A percentile compares a stretch with the other conserved stretches of the same genome.
phyloP scores from a whole-genome alignment of 78 protist species.

The slime mould (Dictyostelium discoideum) region dicty_2.7 NC_007090.3:4802501-4803000 shows the following conservation, averaged over 20 bases:
- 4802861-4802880: not conserved
- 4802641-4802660: conserved; percentile 20
- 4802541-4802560: conserved; percentile 11
- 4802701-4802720: conserved; percentile 67
- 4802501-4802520: not conserved
- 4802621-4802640: conserved; percentile 16
- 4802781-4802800: conserved; percentile 67
- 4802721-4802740: conserved; percentile 69
- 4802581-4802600: conserved; percentile 49
- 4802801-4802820: conserved; percentile 24
- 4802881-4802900: not conserved
- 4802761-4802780: conserved; percentile 67
- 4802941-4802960: conserved; percentile 27
- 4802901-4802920: conserved; percentile 33
- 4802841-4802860: not conserved
- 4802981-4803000: not conserved
- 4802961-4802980: not conserved
- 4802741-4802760: conserved; percentile 76
- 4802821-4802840: not conserved
- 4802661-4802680: conserved; percentile 56
- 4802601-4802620: conserved; percentile 62
- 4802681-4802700: conserved; percentile 6
- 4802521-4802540: conserved; percentile 24
- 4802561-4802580: conserved; percentile 62
- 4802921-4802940: conserved; percentile 66